Evolutionary conservation across 176 grass and related monocot genomes (phyloP).

Genomic region (Lolium rigidum): DNA sequence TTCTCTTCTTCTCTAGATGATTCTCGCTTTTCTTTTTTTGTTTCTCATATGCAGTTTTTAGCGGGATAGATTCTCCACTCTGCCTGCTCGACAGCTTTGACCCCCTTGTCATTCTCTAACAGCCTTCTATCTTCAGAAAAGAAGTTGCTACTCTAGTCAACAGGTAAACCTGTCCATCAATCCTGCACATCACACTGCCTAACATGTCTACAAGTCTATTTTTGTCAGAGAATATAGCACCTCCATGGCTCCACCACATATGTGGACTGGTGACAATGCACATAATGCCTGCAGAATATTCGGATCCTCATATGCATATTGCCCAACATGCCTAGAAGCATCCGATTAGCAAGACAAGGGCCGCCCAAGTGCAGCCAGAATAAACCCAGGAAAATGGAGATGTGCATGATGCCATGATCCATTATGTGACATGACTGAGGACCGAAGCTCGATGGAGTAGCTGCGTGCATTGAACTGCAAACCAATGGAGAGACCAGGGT

Average conservation of each 20-base stretch:
- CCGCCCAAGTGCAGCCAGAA: background rate
- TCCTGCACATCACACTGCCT: background rate
- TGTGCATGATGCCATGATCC: background rate
- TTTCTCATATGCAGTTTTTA: background rate
- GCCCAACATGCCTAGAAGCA: background rate
- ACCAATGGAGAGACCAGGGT: background rate
- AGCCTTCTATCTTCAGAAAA: background rate
- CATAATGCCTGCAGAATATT: conserved; percentile 25
- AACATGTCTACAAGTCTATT: background rate
- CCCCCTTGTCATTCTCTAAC: no score
- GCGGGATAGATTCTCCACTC: background rate
- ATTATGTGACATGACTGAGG: background rate
- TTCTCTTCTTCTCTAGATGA: background rate
- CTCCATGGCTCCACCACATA: background rate
- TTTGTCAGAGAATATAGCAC: background rate
- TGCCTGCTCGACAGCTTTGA: no score
- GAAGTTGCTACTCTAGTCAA: background rate
- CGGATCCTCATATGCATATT: background rate
- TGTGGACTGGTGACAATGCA: background rate
- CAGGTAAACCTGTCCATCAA: background rate
- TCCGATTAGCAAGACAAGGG: background rate
- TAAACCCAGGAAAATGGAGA: background rate
- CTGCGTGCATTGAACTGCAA: conserved; percentile 13
- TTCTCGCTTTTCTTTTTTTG: background rate
- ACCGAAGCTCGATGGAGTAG: background rate